A percentile compares a stretch with the other conserved stretches of the same genome.
Conservation (phyloP, 192 early-diverging fungal species). For the Mortierella hygrophila region DNA sequence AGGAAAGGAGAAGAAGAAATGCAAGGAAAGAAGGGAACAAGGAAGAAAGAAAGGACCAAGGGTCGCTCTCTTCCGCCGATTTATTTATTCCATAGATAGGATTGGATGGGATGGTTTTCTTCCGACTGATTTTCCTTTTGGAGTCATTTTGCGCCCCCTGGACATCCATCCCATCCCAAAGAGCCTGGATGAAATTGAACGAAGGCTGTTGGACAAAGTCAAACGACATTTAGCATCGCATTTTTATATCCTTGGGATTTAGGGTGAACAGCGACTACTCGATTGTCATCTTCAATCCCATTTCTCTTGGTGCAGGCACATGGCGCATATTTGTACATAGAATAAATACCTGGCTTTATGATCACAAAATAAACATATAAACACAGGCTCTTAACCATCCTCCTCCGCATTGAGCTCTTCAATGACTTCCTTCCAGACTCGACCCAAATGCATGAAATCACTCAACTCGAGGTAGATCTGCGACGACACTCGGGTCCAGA, state of each 20-base stretch:
- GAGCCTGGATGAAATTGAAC: background rate
- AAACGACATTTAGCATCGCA: too few species aligned
- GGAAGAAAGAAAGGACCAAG: background rate
- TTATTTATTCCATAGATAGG: background rate
- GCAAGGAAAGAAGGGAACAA: background rate
- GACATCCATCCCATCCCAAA: background rate
- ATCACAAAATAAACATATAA: background rate
- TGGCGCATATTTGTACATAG: too few species aligned
- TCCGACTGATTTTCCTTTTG: conserved; percentile 10
- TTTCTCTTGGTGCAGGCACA: too few species aligned
- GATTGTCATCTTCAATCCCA: too few species aligned
- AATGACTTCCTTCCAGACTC: conserved; percentile 60
- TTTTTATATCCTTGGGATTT: too few species aligned
- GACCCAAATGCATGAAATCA: conserved; percentile 62
- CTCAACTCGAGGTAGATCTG: conserved; percentile 68
- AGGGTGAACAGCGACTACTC: too few species aligned
- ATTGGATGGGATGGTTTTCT: too few species aligned
- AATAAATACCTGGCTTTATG: background rate
- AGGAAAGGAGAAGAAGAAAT: background rate
- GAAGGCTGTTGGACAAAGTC: background rate
- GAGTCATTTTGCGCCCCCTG: background rate
- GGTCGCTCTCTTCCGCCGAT: background rate
- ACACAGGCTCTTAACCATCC: background rate
- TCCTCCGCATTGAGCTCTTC: conserved; percentile 43
- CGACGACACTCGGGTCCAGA: conserved; percentile 66